Conservation (phyloP, 2,329 filamentous ascomycete genomes). For the Botrytis aclada region DNA sequence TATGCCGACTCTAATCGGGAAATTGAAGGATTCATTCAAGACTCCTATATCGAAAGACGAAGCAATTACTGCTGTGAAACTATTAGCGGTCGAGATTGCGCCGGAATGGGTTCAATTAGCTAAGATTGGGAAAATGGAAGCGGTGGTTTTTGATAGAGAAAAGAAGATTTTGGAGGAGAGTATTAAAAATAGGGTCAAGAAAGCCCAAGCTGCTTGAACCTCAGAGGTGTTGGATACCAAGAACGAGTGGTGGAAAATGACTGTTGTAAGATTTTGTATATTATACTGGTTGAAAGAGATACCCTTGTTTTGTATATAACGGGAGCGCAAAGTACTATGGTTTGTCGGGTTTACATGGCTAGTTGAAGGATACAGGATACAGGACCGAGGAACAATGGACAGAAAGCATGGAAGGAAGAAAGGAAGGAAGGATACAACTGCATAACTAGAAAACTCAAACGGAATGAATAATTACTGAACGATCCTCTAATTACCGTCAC, state of each 20-base stretch:
- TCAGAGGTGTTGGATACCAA: background rate
- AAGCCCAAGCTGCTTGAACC: slow-evolving; percentile 11
- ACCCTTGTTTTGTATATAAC: slow-evolving; percentile 12
- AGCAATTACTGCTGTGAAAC: slow-evolving; percentile 45
- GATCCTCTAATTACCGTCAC: background rate
- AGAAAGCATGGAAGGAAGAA: background rate
- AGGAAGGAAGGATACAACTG: background rate
- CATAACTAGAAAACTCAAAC: background rate
- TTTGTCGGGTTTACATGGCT: background rate
- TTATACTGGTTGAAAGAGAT: slow-evolving; percentile 1
- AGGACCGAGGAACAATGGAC: background rate
- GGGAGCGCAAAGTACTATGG: background rate
- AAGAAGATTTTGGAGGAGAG: slow-evolving; percentile 31
- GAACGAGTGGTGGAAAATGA: too few species aligned
- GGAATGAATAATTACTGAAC: background rate
- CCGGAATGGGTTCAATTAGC: slow-evolving; percentile 50
- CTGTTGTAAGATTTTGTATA: background rate
- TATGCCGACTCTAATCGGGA: slow-evolving; percentile 60
- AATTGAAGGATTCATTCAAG: slow-evolving; percentile 63
- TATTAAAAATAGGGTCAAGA: slow-evolving; percentile 31
- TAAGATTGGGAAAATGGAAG: slow-evolving; percentile 44
- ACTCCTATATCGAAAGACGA: slow-evolving; percentile 47
- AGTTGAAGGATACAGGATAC: background rate
- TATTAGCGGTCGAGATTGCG: slow-evolving; percentile 46
- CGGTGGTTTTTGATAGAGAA: slow-evolving; percentile 44